A percentile compares a stretch with the other conserved stretches of the same genome.
These are phyloP conservation scores for Sinapis alba DNA, from an alignment of 441 rosid species.

Conservation along the genomic window DNA sequence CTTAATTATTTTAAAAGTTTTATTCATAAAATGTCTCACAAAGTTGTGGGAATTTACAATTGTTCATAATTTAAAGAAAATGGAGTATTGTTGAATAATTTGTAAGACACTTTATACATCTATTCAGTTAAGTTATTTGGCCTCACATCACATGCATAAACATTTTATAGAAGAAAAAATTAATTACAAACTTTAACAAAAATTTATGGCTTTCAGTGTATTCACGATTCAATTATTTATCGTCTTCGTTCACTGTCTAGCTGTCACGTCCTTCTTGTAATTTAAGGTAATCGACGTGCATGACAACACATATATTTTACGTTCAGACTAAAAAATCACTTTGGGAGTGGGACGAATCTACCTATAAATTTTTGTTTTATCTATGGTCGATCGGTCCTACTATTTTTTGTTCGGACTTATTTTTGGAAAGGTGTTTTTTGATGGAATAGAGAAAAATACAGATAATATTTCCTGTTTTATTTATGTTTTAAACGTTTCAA, in stretches of 20 bases:
- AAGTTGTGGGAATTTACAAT: background rate
- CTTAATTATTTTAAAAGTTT: too few species aligned
- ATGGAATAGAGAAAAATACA: background rate
- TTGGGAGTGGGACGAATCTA: background rate
- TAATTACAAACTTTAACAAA: background rate
- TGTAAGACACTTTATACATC: background rate
- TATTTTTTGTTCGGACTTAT: background rate
- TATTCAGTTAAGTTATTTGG: background rate
- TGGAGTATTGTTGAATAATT: background rate
- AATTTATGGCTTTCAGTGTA: background rate
- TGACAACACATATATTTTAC: background rate
- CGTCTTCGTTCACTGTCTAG: background rate
- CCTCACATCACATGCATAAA: background rate
- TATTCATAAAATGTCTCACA: background rate
- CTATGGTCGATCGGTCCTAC: background rate
- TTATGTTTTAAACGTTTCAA: background rate
- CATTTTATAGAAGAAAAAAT: background rate
- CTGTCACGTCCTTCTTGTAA: background rate
- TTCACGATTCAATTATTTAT: background rate
- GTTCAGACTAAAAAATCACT: background rate
- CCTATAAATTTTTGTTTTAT: background rate
- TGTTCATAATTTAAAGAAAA: background rate
- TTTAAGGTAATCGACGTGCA: slow-evolving; percentile 9
- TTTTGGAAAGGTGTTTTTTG: background rate
- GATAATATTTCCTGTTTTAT: background rate